Evolutionary conservation across 306 rosid genomes (phyloP), one percentile per base, ranked within the genome.

Genomic region (Acacia acuminata): DNA sequence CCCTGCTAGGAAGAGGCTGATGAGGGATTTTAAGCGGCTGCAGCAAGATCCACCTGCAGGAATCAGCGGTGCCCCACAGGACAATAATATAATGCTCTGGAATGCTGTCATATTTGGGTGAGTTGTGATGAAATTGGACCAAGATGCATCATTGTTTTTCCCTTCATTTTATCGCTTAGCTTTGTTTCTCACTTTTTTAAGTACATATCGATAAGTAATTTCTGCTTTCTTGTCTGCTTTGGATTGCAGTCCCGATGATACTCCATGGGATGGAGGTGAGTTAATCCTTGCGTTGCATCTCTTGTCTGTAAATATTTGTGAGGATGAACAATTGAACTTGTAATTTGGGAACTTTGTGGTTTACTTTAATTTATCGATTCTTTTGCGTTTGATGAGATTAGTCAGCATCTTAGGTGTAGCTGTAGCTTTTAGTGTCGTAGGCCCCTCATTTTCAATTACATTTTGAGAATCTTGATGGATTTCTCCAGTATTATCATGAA

Each of bases 21-120:
- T 96, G 99, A 93, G 99, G 79, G 99, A 96, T 84, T 96, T 96
- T 84, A 96, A 91, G 98, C 91, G 99, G 91, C 84, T 96, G 90
- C 98, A 93, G 76, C 98, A 91, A 56, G 99, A 96, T 82, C 99
- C 99, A 15, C 99, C 99, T 68, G 99, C 99, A 5, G 99, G 99
- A 61, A 96, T 96, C 84, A 96, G 99, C 71, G 99, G 98, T 51
- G 99, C 99, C 4, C 99, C 99, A 22, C 99, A 93, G 85, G 98
- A 96, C 90, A 96, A 93, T 86, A 96, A 96, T 79, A 92, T 96
- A 44, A 93, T 93, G 99, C 88, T 93, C 55, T 96, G 99, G 99
- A 96, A 93, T 85, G 99, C 99, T 83, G 99, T 96, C 67, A 96
- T 96, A 83, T 96, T 96, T 80, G 99, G 99, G 99, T 96, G 85